Conservation (phyloP, 345 rosid species). For the Luvunga scandens region DNA sequence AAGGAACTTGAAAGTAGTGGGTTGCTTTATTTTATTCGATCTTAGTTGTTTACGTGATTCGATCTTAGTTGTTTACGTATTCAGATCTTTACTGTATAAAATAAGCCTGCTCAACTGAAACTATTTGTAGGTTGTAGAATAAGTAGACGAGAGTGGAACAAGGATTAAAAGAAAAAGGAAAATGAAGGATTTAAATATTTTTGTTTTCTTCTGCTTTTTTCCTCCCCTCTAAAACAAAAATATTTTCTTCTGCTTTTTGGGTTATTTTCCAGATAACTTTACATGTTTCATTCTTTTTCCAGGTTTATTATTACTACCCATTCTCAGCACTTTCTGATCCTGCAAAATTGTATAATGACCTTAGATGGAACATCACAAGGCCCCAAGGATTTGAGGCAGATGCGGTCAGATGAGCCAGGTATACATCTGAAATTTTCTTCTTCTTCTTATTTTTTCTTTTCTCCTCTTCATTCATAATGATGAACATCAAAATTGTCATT, state of each 20-base stretch:
- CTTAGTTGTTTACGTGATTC: too few species aligned
- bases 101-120: neutral
- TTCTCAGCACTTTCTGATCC: constrained; percentile 92
- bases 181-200: neutral
- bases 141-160: neutral
- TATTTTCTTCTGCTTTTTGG: neutral
- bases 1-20: neutral
- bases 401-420: constrained; percentile 99
- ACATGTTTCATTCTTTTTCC: constrained; percentile 25
- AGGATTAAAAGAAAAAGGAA: neutral
- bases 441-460: neutral
- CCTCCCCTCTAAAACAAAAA: neutral
- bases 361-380: constrained; percentile 95
- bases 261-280: neutral
- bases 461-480: neutral
- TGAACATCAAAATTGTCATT: neutral
- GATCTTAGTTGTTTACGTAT: too few species aligned
- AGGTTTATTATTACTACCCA: constrained; percentile 90
- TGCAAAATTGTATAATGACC: constrained; percentile 95
- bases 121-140: neutral
- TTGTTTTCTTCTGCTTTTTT: neutral
- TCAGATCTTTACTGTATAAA: neutral
- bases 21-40: too few species aligned
- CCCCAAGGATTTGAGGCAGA: constrained; percentile 99
- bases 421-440: constrained; percentile 3